Conservation (phyloP, 78 protist species). For the Emiliania huxleyi region DNA sequence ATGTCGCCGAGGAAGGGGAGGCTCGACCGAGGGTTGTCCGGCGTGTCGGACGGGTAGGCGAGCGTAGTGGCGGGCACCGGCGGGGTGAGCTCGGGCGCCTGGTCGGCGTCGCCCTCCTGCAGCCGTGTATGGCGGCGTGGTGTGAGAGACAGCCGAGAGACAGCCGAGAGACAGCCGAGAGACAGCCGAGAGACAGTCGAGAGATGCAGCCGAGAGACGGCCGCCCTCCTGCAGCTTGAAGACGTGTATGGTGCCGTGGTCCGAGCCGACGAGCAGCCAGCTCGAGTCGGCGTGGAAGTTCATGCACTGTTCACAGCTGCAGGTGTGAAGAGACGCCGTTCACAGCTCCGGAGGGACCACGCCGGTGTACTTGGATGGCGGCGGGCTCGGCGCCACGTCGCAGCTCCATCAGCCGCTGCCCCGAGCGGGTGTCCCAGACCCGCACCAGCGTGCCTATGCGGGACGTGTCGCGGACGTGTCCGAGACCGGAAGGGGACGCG, state of each 20-base stretch:
- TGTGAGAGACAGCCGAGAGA: no score
- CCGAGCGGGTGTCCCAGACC: slow-evolving; percentile 83
- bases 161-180: no score
- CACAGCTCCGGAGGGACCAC: no score
- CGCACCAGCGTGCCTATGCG: slow-evolving; percentile 96
- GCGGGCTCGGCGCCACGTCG: slow-evolving; percentile 89
- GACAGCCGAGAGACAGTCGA: no score
- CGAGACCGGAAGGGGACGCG: no score
- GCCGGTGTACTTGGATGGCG: no score
- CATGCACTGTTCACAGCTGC: no score
- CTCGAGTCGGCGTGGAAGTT: slow-evolving; percentile 70
- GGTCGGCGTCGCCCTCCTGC: neutral
- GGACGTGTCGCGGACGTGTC: no score
- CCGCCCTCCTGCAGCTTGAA: slow-evolving; percentile 58
- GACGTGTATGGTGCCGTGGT: slow-evolving; percentile 91
- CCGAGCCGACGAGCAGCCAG: slow-evolving; percentile 80
- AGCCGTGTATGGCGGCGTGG: slow-evolving; percentile 48
- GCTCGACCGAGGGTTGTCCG: slow-evolving; percentile 11
- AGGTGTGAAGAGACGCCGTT: no score
- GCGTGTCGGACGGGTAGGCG: neutral
- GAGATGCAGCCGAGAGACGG: no score
- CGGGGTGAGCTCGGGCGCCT: neutral
- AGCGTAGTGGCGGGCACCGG: neutral
- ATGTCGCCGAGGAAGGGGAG: slow-evolving; percentile 64
- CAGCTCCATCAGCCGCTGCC: slow-evolving; percentile 74